Percentiles rank a stretch among this genome's conserved stretches.
Evolutionary conservation across 345 rosid species (phyloP).

Genomic region (Eutrema heterophyllum): DNA sequence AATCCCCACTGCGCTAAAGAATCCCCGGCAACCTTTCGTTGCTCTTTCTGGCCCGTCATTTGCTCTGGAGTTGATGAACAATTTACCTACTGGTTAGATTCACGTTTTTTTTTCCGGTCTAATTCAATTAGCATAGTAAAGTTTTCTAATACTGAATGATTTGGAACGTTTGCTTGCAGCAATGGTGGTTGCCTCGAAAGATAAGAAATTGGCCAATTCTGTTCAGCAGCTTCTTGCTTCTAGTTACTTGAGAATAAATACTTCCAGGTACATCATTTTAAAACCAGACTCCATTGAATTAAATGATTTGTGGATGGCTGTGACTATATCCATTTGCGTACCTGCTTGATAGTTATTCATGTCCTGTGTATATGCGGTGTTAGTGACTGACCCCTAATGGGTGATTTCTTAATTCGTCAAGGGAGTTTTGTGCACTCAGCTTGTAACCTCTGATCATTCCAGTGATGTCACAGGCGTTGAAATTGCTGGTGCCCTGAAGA

Average conservation of each 20-base stretch:
- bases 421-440: slow-evolving; percentile 41
- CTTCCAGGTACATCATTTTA: slow-evolving; percentile 60
- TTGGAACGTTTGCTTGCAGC: slow-evolving; percentile 40
- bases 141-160: background rate
- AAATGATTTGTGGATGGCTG: background rate
- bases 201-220: slow-evolving; percentile 66
- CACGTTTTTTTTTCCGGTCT: background rate
- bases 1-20: slow-evolving; percentile 63
- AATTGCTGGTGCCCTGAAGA: slow-evolving; percentile 93
- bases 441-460: slow-evolving; percentile 73
- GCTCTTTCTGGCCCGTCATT: slow-evolving; percentile 91
- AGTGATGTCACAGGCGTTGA: slow-evolving; percentile 98
- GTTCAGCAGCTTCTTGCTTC: slow-evolving; percentile 88
- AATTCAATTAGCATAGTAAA: background rate
- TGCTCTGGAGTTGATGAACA: slow-evolving; percentile 85
- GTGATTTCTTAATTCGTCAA: background rate
- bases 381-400: slow-evolving; percentile 7
- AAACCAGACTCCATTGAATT: background rate
- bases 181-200: slow-evolving; percentile 93
- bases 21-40: slow-evolving; percentile 82
- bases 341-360: slow-evolving; percentile 8
- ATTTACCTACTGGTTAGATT: slow-evolving; percentile 71
- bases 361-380: background rate
- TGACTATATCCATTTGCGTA: background rate
- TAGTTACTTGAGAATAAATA: slow-evolving; percentile 74